Base-by-base conservation (phyloP, 495 filamentous ascomycete species). In the Diplogelasinospora grovesii region DNA sequence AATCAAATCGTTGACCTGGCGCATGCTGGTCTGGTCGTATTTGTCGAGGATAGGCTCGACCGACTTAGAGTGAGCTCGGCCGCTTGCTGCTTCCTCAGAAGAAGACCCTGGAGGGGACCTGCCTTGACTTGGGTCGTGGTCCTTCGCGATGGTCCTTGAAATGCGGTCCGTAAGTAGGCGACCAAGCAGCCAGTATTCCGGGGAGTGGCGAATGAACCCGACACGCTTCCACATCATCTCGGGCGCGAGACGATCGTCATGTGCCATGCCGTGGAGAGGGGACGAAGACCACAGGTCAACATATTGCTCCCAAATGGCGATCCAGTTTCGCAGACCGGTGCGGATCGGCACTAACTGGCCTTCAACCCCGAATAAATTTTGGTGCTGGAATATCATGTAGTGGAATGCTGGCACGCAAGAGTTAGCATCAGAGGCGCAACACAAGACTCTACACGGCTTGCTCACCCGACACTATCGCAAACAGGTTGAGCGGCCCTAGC, bases 21-120 rank as follows among this genome's bases (percentile, higher is more conserved):
- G 53, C 56, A 59, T 59, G 42, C 56, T 59, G 13, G 56, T 59
- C 22, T 59, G 56, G 41, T 59, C 56, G 38, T 59, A 59, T 37
- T 59, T 59, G 30, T 48, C 40, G 7, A 59, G 44, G 19, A 59
- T 56, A 1, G 56, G 56, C 10, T 56, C 50, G 16, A 33, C 27
- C 4, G 46, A 50, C 8, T 37, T 49, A 22, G 35, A 25, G 22
- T 46, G 50, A 8, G 32, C 26, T 4, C 18, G 34, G 3, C 8
- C 21, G 16, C 25, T 36, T 10, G 23, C 2, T 10, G 45, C 14
- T 8, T 19, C 14, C 11, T 39, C 15, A 19, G 19, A 18, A 7
- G 11, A 24, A 4, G 13, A 9, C 8, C 9, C 16, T 24, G 27
- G 22, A 1, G 36, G 8, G n/a, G 7, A 4, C 13, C 23, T 39